Base-by-base conservation (phyloP, 179 eudicot species). In the Amaranthus tricolor region DNA sequence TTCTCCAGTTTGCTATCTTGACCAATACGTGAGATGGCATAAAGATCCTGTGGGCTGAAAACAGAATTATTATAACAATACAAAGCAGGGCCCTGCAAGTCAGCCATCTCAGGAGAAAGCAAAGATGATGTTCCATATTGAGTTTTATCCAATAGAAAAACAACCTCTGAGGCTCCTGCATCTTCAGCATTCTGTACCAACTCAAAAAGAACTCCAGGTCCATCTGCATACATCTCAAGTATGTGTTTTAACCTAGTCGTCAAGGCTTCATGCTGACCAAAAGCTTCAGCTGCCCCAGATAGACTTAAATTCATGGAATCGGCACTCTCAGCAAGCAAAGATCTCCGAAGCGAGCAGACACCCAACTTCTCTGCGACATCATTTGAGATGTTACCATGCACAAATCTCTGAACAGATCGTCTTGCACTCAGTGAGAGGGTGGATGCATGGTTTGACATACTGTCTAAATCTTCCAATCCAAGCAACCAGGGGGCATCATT, bases 401-500 rank as follows among this genome's bases (percentile, higher is more conserved):
- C 98, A 89, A 88, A 96, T 77, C 85, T 94, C 80, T 91, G 99
- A 77, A 83, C 86, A 74, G 85, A 79, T 74, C 80, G 83, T 68
- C 88, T 90, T 62, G 92, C 83, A 70, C 82, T 81, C 62, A 90
- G 77, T 50, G 88, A 78, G 67, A 85, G 69, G 66, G 55, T 67
- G 64, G 89, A 71, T 60, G 80, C 85, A 84, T 79, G 82, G 72
- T 72, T 87, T 73, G 88, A 82, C 47, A 77, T 76, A 72, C 70
- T 80, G 68, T 85, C 84, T 55, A 88, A 78, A 81, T 89, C 87
- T 70, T 91, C 99, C 64, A 87, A 82, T 66, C 93, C 98, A 83
- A 91, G 94, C 90, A 96, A 88, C 99, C 99, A 96, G 15, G 99
- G 99, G 76, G 99, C 99, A 87, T 96, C 99, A 84, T 96, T 94